Base-by-base conservation (phyloP, 2,329 filamentous ascomycete species). In the Aspergillus piperis region DNA sequence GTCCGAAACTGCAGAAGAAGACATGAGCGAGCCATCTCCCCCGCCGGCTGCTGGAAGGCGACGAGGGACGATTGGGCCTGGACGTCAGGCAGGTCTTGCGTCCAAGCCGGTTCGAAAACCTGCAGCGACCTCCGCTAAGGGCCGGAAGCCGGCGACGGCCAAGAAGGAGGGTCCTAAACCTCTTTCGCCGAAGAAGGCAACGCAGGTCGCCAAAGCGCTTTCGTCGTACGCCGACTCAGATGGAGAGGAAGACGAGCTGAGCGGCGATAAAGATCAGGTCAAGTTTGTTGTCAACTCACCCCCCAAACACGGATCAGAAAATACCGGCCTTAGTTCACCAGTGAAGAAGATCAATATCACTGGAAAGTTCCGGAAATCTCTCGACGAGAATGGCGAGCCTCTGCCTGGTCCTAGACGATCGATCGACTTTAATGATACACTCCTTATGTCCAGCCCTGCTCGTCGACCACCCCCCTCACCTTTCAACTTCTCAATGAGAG, bases 111-210 rank as follows among this genome's bases (percentile, higher is more conserved):
- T 81, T 54, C 78, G 80, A n/a, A 81, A 78, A 59, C 65, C 75
- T 57, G 66, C 71, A 8, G 64, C 70, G 8, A 68, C 69, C 2
- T 54, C 68, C 23, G 65, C 62, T 5, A 69, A 69, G 32, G 74
- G 70, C n/a, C 70, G 71, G 11, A 74, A 69, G 64, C 71, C 73
- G 23, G 70, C 75, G 3, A 67, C 73, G 57, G 60, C 68, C n/a
- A 73, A 71, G 60, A 73, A 72, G 38, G 64, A 62, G 25, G 61
- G 63, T 8, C 49, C 67, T 8, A 71, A 79, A 59, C 78, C 78
- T 17, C 67, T 82, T 27, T 82, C 80, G 11, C 80, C 80, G 1
- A 82, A 82, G 71, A 82, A 82, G 64, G 73, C 76, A 30, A 80
- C 75, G 7, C 80, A 82, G 62, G 69, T 82, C 39, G 73, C 78